Evolutionary conservation across 192 early-diverging fungal genomes (phyloP).

Genomic region (Podila epicladia): DNA sequence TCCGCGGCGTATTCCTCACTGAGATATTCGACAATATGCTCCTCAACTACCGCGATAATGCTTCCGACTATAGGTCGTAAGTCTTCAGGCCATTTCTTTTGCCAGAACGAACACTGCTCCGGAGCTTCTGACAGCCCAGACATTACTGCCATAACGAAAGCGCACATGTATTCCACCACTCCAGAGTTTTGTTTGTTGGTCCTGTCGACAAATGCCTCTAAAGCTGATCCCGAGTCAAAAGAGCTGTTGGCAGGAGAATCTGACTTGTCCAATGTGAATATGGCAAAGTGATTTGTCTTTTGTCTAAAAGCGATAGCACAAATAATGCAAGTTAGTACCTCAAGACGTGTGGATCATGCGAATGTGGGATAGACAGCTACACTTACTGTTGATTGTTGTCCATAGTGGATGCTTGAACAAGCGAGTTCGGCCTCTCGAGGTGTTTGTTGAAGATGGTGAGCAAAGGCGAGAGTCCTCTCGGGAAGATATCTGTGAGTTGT

Average conservation of each 20-base stretch:
- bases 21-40: conserved; percentile 34
- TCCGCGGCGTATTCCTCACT: background rate
- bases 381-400: conserved; percentile 43
- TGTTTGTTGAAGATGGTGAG: conserved; percentile 41
- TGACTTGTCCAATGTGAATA: conserved; percentile 28
- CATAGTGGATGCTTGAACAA: conserved; percentile 34
- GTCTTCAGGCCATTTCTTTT: conserved; percentile 25
- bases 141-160: conserved; percentile 14
- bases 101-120: conserved; percentile 18
- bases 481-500: conserved; percentile 15
- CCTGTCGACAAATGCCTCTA: conserved; percentile 19
- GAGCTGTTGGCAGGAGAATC: background rate
- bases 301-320: conserved; percentile 7
- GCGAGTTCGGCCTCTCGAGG: conserved; percentile 33
- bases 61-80: conserved; percentile 4
- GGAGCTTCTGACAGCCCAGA: background rate
- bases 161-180: conserved; percentile 31
- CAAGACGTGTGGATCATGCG: no score
- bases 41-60: conserved; percentile 12
- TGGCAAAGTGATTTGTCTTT: conserved; percentile 49
- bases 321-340: background rate
- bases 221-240: conserved; percentile 11
- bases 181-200: conserved; percentile 40
- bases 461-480: conserved; percentile 18
- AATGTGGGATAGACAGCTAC: no score